Conservation (phyloP, 2,329 filamentous ascomycete species). For the Calonectria hongkongensis region DNA sequence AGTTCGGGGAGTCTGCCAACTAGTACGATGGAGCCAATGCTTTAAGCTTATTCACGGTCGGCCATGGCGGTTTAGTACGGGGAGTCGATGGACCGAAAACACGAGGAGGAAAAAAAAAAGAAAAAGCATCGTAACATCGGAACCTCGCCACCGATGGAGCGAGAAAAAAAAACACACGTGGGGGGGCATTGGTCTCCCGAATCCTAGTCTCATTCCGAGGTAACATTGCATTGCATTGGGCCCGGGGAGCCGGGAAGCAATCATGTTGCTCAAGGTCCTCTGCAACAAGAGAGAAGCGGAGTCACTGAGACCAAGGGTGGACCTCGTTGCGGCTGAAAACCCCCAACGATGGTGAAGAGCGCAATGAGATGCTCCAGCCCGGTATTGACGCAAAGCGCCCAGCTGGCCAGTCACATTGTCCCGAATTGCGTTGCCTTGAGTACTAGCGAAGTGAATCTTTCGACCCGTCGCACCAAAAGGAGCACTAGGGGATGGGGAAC, state of each 20-base stretch:
- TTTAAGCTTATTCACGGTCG: constrained; percentile 33
- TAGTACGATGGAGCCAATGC: constrained; percentile 30
- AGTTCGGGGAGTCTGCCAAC: constrained; percentile 19
- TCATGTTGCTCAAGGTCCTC: background rate
- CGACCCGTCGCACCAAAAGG: background rate
- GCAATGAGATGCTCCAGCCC: constrained; percentile 39
- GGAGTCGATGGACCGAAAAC: constrained; percentile 8
- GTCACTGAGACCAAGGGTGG: background rate
- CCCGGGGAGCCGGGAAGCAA: background rate
- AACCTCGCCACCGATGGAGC: constrained; percentile 33
- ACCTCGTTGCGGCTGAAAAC: constrained; percentile 20
- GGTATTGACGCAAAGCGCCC: constrained; percentile 31
- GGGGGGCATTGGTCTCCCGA: background rate
- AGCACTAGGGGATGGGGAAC: background rate
- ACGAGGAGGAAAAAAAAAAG: constrained; percentile 1
- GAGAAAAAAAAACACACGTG: constrained; percentile 10
- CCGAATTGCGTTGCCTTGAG: constrained; percentile 20
- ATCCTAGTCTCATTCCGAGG: constrained; percentile 11
- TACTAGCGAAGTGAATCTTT: constrained; percentile 3
- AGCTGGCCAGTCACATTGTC: constrained; percentile 18
- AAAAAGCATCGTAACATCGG: constrained; percentile 12
- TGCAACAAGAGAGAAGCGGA: background rate
- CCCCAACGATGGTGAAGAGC: background rate
- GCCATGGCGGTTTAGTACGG: constrained; percentile 12
- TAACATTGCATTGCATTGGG: constrained; percentile 29